phyloP scores from a whole-genome alignment of 2,329 filamentous ascomycete genomes.

The Pseudocercospora eumusae region DNA sequence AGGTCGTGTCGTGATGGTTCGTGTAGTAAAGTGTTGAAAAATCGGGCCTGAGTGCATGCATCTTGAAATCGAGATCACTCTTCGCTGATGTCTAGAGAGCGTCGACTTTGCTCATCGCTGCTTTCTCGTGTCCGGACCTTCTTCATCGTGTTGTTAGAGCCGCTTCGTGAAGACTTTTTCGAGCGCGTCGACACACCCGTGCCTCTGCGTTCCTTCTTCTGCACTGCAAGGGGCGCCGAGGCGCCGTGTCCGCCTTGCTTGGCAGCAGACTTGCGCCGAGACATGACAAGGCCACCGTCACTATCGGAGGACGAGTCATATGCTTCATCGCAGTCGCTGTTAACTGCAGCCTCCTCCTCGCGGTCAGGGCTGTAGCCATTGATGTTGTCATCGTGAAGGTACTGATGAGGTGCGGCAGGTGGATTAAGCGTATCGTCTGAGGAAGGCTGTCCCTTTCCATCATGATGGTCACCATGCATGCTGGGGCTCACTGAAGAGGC shows the following conservation, averaged over 20 bases:
- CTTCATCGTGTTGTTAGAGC: slow-evolving; percentile 54
- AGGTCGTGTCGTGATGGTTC: slow-evolving; percentile 18
- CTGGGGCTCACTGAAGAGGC: slow-evolving; percentile 46
- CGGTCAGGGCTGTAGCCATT: slow-evolving; percentile 40
- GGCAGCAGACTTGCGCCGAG: slow-evolving; percentile 35
- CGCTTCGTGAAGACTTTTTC: slow-evolving; percentile 49
- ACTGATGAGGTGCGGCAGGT: slow-evolving; percentile 27
- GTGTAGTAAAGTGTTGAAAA: slow-evolving; percentile 14
- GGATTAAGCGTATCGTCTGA: slow-evolving; percentile 42
- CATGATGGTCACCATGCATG: slow-evolving; percentile 30
- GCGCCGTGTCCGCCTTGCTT: slow-evolving; percentile 18
- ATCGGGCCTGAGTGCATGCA: background rate
- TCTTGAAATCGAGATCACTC: slow-evolving; percentile 21
- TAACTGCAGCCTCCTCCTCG: slow-evolving; percentile 38
- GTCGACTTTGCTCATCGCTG: slow-evolving; percentile 28
- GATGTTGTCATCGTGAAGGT: slow-evolving; percentile 29
- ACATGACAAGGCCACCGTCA: slow-evolving; percentile 45
- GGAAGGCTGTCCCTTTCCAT: slow-evolving; percentile 39
- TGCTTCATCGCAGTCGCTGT: slow-evolving; percentile 45
- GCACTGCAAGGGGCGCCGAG: slow-evolving; percentile 12
- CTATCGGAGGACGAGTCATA: slow-evolving; percentile 44
- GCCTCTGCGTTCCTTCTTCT: slow-evolving; percentile 35
- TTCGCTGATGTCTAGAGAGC: slow-evolving; percentile 29
- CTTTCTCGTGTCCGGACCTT: slow-evolving; percentile 45
- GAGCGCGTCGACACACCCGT: slow-evolving; percentile 38